Conservation (phyloP, 2,329 filamentous ascomycete genomes). For the Phialemonium atrogriseum region DNA sequence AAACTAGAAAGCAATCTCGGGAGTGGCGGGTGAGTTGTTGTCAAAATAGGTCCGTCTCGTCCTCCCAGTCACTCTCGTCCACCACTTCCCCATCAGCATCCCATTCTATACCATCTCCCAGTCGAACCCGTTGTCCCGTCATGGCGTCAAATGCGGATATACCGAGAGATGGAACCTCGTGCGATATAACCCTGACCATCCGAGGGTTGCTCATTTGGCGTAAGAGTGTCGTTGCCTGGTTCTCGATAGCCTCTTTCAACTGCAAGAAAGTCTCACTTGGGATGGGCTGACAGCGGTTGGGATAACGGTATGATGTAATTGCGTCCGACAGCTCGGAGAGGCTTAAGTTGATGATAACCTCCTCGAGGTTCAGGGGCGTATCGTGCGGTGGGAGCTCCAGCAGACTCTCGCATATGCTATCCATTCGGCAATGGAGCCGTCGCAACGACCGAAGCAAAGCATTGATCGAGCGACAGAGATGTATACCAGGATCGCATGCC, state of each 20-base stretch:
- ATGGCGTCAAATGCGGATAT: slow-evolving; percentile 4
- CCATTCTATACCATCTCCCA: no score
- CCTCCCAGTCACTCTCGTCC: no score
- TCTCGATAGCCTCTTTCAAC: no score
- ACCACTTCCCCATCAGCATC: no score
- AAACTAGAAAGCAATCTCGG: no score
- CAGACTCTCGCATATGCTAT: slow-evolving; percentile 1
- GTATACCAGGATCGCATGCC: neutral
- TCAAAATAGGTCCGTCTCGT: no score
- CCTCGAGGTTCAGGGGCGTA: slow-evolving; percentile 1
- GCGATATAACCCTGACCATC: slow-evolving; percentile 3
- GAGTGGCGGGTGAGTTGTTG: no score
- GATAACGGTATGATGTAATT: slow-evolving; percentile 1
- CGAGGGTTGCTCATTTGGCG: neutral
- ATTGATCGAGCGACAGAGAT: slow-evolving; percentile 4
- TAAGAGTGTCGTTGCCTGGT: neutral
- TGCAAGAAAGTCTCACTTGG: no score
- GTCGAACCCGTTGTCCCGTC: no score
- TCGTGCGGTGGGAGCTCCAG: slow-evolving; percentile 1
- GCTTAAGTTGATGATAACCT: slow-evolving; percentile 5
- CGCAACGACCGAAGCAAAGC: slow-evolving; percentile 3
- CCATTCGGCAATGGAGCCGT: slow-evolving; percentile 6
- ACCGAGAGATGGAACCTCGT: slow-evolving; percentile 2
- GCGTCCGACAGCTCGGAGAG: neutral
- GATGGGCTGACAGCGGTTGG: no score